Percentiles rank a stretch among this genome's conserved stretches.
These are phyloP conservation scores for Pichia californica DNA, from an alignment of 805 yeast genomes.

Conservation along the genomic window DNA sequence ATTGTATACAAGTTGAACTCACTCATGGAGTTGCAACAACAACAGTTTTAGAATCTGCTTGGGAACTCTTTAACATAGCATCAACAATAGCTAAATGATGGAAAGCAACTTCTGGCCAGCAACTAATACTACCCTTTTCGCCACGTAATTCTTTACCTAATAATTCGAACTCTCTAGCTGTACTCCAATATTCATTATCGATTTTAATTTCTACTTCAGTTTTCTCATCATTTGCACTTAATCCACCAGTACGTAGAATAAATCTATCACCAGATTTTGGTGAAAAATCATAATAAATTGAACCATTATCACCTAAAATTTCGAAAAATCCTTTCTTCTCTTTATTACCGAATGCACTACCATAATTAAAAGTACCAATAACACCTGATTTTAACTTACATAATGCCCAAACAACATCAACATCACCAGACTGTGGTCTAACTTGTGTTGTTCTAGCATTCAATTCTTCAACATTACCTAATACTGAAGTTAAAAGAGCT, in stretches of 20 bases:
- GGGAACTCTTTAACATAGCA: constrained; percentile 72
- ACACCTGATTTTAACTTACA: constrained; percentile 50
- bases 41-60: constrained; percentile 35
- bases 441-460: constrained; percentile 76
- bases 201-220: constrained; percentile 29
- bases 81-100: constrained; percentile 89
- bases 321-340: constrained; percentile 60
- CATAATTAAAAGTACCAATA: constrained; percentile 82
- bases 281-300: constrained; percentile 61
- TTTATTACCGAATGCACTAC: constrained; percentile 80
- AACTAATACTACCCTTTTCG: constrained; percentile 18
- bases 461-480: constrained; percentile 67
- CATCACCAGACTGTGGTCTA: constrained; percentile 70
- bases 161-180: constrained; percentile 40
- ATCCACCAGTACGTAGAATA: constrained; percentile 44
- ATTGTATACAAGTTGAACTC: not conserved
- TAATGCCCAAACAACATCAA: constrained; percentile 73
- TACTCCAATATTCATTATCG: constrained; percentile 38
- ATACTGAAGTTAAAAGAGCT: constrained; percentile 74
- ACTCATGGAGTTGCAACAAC: constrained; percentile 20
- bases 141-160: constrained; percentile 33
- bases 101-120: constrained; percentile 73
- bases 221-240: constrained; percentile 44
- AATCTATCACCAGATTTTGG: constrained; percentile 38
- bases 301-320: constrained; percentile 76